Percentiles rank a stretch among this genome's conserved stretches.
These are phyloP conservation scores for Fusarium setosum DNA, from an alignment of 2,329 filamentous ascomycete genomes.

Conservation along the genomic window DNA sequence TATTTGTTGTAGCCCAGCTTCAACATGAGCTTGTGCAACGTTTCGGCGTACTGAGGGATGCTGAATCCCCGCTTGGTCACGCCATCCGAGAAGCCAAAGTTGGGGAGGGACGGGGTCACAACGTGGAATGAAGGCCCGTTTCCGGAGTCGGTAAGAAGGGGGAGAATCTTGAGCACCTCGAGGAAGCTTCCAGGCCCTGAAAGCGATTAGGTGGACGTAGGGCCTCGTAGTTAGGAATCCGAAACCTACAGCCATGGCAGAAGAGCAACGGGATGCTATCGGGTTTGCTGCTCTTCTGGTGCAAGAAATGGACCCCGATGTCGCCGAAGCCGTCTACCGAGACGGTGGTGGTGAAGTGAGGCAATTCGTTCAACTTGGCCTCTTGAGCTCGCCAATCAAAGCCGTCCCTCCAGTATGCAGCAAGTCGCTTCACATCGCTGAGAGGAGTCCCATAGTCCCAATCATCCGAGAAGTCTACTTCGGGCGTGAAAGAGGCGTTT, in stretches of 20 bases:
- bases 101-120: conserved; percentile 68
- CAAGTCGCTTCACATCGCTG: conserved; percentile 49
- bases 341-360: conserved; percentile 66
- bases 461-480: conserved; percentile 48
- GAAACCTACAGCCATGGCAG: conserved; percentile 68
- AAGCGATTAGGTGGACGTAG: conserved; percentile 49
- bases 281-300: conserved; percentile 61
- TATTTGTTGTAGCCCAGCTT: conserved; percentile 66
- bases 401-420: conserved; percentile 52
- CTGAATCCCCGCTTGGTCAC: conserved; percentile 46
- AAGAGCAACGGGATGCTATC: conserved; percentile 74
- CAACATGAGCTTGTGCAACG: conserved; percentile 75
- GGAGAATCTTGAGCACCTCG: conserved; percentile 73
- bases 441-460: conserved; percentile 47
- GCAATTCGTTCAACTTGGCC: conserved; percentile 66
- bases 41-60: conserved; percentile 59
- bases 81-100: conserved; percentile 55
- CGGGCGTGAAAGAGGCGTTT: conserved; percentile 43
- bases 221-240: no score
- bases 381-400: conserved; percentile 74
- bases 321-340: conserved; percentile 67
- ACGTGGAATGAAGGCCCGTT: conserved; percentile 62
- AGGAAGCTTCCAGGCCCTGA: conserved; percentile 74
- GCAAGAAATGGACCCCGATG: conserved; percentile 73
- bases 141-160: conserved; percentile 51